Conservation (phyloP, 1,284 basidiomycete species). For the Ustilago xerochloae region DNA sequence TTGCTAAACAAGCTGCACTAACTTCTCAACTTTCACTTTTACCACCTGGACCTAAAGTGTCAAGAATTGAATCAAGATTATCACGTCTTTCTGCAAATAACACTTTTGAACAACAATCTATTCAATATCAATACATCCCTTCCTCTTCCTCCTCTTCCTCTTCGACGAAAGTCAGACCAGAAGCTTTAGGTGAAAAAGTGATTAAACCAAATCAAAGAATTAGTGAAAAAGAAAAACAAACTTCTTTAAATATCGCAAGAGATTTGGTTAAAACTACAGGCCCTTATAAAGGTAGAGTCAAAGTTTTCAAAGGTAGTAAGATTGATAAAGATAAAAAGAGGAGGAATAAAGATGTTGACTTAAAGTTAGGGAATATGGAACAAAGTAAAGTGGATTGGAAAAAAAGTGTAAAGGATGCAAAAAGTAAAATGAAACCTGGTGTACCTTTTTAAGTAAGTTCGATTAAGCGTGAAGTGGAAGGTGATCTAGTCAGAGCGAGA, state of each 20-base stretch:
- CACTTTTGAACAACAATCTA: conserved; percentile 19
- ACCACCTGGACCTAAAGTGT: conserved; percentile 26
- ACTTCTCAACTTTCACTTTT: conserved; percentile 23
- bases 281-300: conserved; percentile 51
- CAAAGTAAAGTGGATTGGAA: conserved; percentile 49
- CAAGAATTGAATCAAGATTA: conserved; percentile 22
- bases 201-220: conserved; percentile 21
- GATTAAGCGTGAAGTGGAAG: not conserved
- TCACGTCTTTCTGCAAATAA: conserved; percentile 18
- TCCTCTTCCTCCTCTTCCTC: not conserved
- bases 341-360: conserved; percentile 23
- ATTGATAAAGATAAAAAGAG: conserved; percentile 37
- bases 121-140: conserved; percentile 29
- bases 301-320: conserved; percentile 54
- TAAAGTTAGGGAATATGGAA: conserved; percentile 41
- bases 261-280: conserved; percentile 27
- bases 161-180: not conserved
- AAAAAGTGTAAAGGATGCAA: conserved; percentile 22
- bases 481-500: too few relatives aligned
- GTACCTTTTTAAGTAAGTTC: conserved; percentile 31
- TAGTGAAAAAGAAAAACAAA: conserved; percentile 8
- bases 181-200: conserved; percentile 1
- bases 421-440: conserved; percentile 41
- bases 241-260: conserved; percentile 29
- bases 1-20: conserved; percentile 37